Percentiles rank a stretch among this genome's conserved stretches.
Conservation (phyloP, 139 green algal genomes). For the Micromonas pusilla region DNA sequence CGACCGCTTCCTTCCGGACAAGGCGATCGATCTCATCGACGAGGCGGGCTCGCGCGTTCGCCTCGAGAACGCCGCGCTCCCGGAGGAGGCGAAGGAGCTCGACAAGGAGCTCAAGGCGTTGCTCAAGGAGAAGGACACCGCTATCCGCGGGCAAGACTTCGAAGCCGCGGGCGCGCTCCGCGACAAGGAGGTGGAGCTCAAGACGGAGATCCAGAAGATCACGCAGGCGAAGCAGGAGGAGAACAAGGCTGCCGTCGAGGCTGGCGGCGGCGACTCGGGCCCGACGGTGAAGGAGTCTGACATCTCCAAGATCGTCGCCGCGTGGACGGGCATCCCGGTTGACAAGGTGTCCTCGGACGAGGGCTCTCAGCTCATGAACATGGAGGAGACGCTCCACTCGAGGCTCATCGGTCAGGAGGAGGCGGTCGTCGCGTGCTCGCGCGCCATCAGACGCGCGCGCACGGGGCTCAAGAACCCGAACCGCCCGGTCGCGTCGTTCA, state of each 20-base stretch:
- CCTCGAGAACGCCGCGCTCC: conserved; percentile 89
- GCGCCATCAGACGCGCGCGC: conserved; percentile 88
- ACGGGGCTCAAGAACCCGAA: conserved; percentile 98
- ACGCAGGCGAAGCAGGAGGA: conserved; percentile 51
- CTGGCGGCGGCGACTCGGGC: conserved; percentile 62
- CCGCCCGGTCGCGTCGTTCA: conserved; percentile 93
- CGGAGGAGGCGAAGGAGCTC: conserved; percentile 89
- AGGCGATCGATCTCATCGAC: conserved; percentile 98
- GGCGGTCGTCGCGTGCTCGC: conserved; percentile 77
- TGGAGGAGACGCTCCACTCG: conserved; percentile 93
- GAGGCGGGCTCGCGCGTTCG: conserved; percentile 94
- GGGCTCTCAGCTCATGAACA: conserved; percentile 91
- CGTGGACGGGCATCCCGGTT: conserved; percentile 75
- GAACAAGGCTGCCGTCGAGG: conserved; percentile 67
- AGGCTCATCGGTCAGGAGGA: conserved; percentile 96
- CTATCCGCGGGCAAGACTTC: conserved; percentile 87
- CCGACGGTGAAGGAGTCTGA: conserved; percentile 79
- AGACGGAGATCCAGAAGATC: conserved; percentile 85
- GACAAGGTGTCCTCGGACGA: conserved; percentile 91
- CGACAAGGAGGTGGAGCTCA: conserved; percentile 96
- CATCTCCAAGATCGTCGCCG: conserved; percentile 93
- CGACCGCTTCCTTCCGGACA: conserved; percentile 52
- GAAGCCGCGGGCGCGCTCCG: conserved; percentile 91
- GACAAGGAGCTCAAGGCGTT: conserved; percentile 85
- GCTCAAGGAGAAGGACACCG: conserved; percentile 97